phyloP scores from a whole-genome alignment of 2,329 filamentous ascomycete species.

The Aureobasidium sp. region DNA sequence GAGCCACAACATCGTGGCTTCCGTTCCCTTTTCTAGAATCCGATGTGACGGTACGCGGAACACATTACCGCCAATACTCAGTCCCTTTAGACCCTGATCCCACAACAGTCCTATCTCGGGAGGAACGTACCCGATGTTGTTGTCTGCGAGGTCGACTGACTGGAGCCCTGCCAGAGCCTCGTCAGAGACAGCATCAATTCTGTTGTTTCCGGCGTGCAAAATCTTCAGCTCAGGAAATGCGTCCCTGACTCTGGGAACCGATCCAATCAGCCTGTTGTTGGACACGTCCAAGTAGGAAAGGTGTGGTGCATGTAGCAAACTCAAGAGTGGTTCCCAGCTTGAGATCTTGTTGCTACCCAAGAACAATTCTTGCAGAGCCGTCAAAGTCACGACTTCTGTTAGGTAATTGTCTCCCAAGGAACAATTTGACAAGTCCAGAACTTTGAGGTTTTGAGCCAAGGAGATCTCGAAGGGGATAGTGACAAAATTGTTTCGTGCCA shows the following conservation, averaged over 20 bases:
- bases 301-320: conserved; percentile 62
- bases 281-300: conserved; percentile 75
- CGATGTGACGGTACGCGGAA: conserved; percentile 84
- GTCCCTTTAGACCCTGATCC: conserved; percentile 54
- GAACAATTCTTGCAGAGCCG: conserved; percentile 69
- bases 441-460: conserved; percentile 60
- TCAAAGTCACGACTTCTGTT: conserved; percentile 50
- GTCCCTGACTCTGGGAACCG: conserved; percentile 59
- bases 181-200: conserved; percentile 59
- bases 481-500: conserved; percentile 72
- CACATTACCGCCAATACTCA: conserved; percentile 77
- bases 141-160: conserved; percentile 73
- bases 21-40: conserved; percentile 78
- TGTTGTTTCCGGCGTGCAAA: conserved; percentile 72
- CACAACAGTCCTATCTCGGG: conserved; percentile 73
- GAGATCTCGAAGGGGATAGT: conserved; percentile 62
- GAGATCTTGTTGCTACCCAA: conserved; percentile 68
- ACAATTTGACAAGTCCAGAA: conserved; percentile 38
- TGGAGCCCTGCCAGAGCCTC: conserved; percentile 67
- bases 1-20: conserved; percentile 74
- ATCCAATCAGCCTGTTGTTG: conserved; percentile 66
- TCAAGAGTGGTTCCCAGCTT: conserved; percentile 58
- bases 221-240: conserved; percentile 64
- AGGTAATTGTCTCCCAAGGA: conserved; percentile 57
- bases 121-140: conserved; percentile 76